phyloP scores from a whole-genome alignment of 345 rosid genomes.

The Gossypium arboreum region DNA sequence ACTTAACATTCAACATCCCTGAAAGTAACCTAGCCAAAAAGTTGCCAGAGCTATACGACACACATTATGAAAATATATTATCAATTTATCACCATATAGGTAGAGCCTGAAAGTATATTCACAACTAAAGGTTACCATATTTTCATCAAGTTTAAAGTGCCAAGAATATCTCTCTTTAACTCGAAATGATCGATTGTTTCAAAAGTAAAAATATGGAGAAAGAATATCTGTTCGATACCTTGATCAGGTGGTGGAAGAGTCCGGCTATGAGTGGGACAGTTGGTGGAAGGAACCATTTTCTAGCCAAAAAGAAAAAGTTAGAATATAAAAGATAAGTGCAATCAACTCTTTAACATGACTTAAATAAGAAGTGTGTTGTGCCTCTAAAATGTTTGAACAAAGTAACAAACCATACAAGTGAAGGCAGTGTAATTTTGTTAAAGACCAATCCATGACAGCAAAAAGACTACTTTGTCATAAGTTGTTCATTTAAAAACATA shows the following conservation, averaged over 20 bases:
- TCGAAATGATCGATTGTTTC: not conserved
- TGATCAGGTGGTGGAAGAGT: constrained; percentile 86
- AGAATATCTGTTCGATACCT: constrained; percentile 38
- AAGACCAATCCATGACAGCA: not conserved
- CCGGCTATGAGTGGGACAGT: constrained; percentile 74
- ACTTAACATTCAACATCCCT: not conserved
- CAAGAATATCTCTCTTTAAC: constrained; percentile 2
- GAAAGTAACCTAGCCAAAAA: not conserved
- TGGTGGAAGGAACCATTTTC: constrained; percentile 71
- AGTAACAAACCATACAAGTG: not conserved
- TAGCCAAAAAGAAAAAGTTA: constrained; percentile 18
- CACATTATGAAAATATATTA: not conserved
- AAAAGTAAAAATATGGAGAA: constrained; percentile 6
- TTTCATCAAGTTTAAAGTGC: not conserved
- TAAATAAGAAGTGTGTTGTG: not conserved
- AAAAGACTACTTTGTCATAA: not conserved
- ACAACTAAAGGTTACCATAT: not conserved
- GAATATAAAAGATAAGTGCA: constrained; percentile 6
- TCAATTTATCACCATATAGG: not conserved
- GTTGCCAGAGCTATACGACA: not conserved
- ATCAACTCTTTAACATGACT: not conserved
- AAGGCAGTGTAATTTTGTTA: not conserved
- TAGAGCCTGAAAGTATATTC: not conserved
- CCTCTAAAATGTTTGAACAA: not conserved
- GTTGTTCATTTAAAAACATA: not conserved